A percentile compares a stretch with the other conserved stretches of the same genome.
Evolutionary conservation across 306 rosid species (phyloP).

Genomic region (Fagus sylvatica): DNA sequence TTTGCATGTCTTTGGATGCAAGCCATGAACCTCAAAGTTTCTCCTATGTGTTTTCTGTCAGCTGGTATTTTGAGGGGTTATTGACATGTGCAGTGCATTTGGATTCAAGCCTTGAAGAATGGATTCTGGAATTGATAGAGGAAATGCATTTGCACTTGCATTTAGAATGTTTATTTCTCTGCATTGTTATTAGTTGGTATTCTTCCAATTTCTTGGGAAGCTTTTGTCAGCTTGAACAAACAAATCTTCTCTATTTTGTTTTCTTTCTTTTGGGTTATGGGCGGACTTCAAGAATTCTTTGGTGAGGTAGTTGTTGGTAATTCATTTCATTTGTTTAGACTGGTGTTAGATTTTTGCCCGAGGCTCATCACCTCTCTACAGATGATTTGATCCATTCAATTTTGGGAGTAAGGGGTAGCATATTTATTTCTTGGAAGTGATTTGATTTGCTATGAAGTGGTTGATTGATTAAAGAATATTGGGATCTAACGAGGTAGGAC

Average conservation of each 20-base stretch:
- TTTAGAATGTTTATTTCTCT: not conserved
- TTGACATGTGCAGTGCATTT: not conserved
- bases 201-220: not conserved
- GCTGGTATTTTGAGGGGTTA: not conserved
- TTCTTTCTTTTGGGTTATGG: not conserved
- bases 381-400: not conserved
- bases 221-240: not conserved
- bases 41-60: not conserved
- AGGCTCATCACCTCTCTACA: not conserved
- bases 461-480: not conserved
- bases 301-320: not conserved
- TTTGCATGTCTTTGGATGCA: not conserved
- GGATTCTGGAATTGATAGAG: not conserved
- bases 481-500: too few species aligned
- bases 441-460: not conserved
- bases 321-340: not conserved
- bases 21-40: not conserved
- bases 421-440: not conserved
- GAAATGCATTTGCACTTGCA: not conserved
- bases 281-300: not conserved
- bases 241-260: not conserved
- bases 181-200: not conserved
- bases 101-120: not conserved
- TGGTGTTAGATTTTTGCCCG: not conserved
- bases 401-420: not conserved